Base-by-base conservation (phyloP, 352 stramenopile species). In the Pythium apleroticum region DNA sequence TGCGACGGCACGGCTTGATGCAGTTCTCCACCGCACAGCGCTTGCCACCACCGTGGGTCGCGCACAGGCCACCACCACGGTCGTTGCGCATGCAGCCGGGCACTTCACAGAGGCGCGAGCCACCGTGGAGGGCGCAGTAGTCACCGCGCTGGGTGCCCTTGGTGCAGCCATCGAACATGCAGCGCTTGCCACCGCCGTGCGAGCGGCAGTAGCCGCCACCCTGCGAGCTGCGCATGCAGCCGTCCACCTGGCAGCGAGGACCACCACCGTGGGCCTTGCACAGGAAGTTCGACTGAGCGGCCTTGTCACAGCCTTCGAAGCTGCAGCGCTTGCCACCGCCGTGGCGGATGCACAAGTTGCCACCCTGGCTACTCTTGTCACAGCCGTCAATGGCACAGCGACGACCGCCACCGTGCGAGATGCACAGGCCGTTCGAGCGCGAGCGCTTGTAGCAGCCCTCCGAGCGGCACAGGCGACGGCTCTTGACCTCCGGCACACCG, bases 91-190 rank as follows among this genome's bases (percentile, higher is more conserved):
- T 92, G 78, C 89, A 96, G 59, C 81, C 84, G 35, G 73, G 61
- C 8, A 93, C 75, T 68, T 91, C 85, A 69, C 89, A 97, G 57
- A 93, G 70, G 35, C 89, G 87, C 27, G 84, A 92, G 33, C 89
- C 89, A 53, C 89, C 89, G 73, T 96, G 89, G 25, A 90, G 73
- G 14, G 87, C 89, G 50, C 89, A 96, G 69, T 89, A 95, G 68
- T 90, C 86, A 49, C 88, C 89, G 14, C 86, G 87, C 74, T 96
- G 88, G 60, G 88, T 92, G 48, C 88, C 86, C 77, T 96, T 96
- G 71, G 88, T 80, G 62, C 89, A 97, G 35, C 82, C 84, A 39
- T 91, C 77, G 52, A 88, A 84, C 65, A 85, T 84, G 75, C 89
- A 97, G 64, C 82, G 83, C 80, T 96, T 93, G 69, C 89, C 89